A percentile compares a stretch with the other conserved stretches of the same genome.
Evolutionary conservation across 805 yeast genomes (phyloP).

Genomic region (Saturnispora besseyi): DNA sequence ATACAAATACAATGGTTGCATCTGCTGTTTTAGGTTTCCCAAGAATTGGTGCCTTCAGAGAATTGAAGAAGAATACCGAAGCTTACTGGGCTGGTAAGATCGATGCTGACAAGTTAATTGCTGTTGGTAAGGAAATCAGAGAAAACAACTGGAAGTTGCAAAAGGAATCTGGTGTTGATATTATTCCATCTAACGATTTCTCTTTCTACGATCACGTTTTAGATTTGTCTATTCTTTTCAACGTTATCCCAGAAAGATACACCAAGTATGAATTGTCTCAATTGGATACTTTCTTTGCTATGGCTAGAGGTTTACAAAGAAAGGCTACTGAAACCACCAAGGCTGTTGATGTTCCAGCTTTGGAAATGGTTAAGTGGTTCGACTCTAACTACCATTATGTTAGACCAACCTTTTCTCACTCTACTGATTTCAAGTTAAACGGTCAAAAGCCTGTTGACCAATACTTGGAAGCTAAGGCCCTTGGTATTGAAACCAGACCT

Average conservation of each 20-base stretch:
- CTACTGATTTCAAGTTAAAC: conserved; percentile 91
- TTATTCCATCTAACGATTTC: conserved; percentile 96
- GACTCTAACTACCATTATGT: conserved; percentile 99
- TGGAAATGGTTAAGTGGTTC: conserved; percentile 99
- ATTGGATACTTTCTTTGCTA: conserved; percentile 91
- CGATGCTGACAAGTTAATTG: conserved; percentile 74
- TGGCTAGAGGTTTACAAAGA: conserved; percentile 99
- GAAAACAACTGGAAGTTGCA: conserved; percentile 97
- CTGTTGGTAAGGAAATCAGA: conserved; percentile 93
- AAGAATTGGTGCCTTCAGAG: conserved; percentile 99
- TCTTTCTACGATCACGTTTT: conserved; percentile 96
- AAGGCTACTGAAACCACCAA: conserved; percentile 77
- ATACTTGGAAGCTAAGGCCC: conserved; percentile 93
- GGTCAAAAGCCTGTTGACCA: conserved; percentile 96
- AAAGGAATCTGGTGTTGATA: conserved; percentile 92
- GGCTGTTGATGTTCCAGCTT: conserved; percentile 97
- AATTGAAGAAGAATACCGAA: conserved; percentile 97
- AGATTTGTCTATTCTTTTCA: conserved; percentile 86
- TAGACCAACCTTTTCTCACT: conserved; percentile 96
- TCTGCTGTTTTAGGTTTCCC: conserved; percentile 99
- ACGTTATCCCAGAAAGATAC: conserved; percentile 95
- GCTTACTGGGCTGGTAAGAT: conserved; percentile 98
- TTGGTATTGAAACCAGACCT: conserved; percentile 96
- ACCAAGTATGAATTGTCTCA: conserved; percentile 81
- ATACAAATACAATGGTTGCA: conserved; percentile 62